Conservation (phyloP, 1,284 basidiomycete genomes). For the Cutaneotrichosporon cavernicola region DNA sequence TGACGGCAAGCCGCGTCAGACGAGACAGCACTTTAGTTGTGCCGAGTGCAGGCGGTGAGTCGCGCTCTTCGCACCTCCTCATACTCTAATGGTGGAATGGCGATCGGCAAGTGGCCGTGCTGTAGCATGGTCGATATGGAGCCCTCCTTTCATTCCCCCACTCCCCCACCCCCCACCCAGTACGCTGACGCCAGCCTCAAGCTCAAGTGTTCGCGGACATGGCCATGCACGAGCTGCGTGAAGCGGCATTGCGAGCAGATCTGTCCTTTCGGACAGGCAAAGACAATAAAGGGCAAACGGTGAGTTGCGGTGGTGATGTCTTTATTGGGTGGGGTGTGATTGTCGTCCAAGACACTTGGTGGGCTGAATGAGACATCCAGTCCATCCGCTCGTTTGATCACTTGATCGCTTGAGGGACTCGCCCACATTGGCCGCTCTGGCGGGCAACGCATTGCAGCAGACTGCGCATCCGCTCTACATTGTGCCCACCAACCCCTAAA, state of each 20-base stretch:
- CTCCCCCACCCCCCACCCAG: not conserved
- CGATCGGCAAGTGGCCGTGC: not conserved
- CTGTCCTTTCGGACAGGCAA: conserved; percentile 23
- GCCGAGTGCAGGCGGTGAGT: conserved; percentile 28
- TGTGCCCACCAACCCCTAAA: not conserved
- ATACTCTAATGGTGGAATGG: no score
- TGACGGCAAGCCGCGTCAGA: conserved; percentile 6
- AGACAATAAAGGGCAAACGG: conserved; percentile 45
- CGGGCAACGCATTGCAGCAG: no score
- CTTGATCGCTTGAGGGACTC: no score
- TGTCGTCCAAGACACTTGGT: not conserved
- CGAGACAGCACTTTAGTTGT: conserved; percentile 22
- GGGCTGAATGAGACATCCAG: not conserved
- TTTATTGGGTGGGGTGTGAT: not conserved
- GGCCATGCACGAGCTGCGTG: conserved; percentile 27
- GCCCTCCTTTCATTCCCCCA: not conserved
- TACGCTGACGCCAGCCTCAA: conserved; percentile 23
- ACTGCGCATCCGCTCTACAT: no score
- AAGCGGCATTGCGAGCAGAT: conserved; percentile 36
- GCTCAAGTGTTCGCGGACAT: conserved; percentile 25
- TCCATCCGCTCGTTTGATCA: not conserved
- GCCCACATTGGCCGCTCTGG: no score
- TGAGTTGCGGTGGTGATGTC: conserved; percentile 20
- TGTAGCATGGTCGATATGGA: not conserved
- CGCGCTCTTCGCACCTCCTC: not conserved